Conservation (phyloP, 495 filamentous ascomycete species). For the Oleoguttula mirabilis region DNA sequence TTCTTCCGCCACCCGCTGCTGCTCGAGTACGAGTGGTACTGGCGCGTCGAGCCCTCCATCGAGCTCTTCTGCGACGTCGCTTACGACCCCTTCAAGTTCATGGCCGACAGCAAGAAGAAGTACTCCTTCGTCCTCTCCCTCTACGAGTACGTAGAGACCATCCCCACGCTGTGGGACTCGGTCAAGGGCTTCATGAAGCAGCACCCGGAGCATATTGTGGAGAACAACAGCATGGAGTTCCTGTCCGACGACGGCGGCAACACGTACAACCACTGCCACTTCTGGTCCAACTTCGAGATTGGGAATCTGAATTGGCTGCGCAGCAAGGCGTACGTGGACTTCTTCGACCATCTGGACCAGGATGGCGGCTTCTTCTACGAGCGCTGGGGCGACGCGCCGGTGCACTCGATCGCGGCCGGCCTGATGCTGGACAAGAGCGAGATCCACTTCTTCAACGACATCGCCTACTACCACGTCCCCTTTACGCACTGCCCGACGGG, state of each 20-base stretch:
- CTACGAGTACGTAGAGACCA: conserved; percentile 92
- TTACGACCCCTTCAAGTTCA: conserved; percentile 38
- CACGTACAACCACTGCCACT: conserved; percentile 92
- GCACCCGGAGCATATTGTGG: conserved; percentile 74
- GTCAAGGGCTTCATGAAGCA: conserved; percentile 80
- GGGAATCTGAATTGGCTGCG: conserved; percentile 51
- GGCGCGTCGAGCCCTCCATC: conserved; percentile 37
- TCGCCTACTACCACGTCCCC: conserved; percentile 96
- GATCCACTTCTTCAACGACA: conserved; percentile 97
- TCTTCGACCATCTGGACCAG: conserved; percentile 46
- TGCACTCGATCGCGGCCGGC: conserved; percentile 79
- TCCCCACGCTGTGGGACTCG: conserved; percentile 89
- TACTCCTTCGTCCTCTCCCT: conserved; percentile 39
- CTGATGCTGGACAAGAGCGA: conserved; percentile 80
- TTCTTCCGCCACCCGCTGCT: conserved; percentile 38
- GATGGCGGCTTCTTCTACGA: conserved; percentile 52
- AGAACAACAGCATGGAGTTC: conserved; percentile 80
- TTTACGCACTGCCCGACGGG: conserved; percentile 95
- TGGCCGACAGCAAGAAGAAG: conserved; percentile 36
- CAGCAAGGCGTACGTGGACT: conserved; percentile 41
- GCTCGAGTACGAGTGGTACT: conserved; percentile 38
- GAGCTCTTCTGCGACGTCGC: conserved; percentile 37
- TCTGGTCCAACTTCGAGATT: conserved; percentile 57
- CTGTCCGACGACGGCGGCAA: conserved; percentile 76
- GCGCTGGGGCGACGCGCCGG: conserved; percentile 52